Conservation (phyloP, 305 asterid genomes). For the Fraxinus nigra region DNA sequence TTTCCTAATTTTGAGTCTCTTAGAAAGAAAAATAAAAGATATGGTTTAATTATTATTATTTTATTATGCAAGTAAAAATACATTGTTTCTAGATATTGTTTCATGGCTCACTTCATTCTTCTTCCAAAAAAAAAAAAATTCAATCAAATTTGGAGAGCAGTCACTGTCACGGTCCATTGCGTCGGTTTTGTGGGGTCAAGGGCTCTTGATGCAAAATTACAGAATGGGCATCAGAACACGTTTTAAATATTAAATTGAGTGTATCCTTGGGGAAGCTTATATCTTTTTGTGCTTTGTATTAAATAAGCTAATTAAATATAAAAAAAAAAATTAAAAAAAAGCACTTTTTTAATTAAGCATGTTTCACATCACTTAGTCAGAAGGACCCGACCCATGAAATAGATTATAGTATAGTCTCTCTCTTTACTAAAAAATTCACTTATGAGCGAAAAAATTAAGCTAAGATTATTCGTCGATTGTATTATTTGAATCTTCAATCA, state of each 20-base stretch:
- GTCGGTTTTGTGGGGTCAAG: constrained; percentile 38
- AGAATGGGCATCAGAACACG: constrained; percentile 12
- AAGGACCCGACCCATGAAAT: neutral
- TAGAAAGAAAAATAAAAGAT: too few relatives aligned
- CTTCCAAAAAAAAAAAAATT: neutral
- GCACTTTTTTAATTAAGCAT: neutral
- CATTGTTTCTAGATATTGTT: too few relatives aligned
- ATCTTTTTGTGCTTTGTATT: neutral
- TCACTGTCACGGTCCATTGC: constrained; percentile 37
- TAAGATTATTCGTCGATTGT: neutral
- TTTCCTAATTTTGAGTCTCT: too few relatives aligned
- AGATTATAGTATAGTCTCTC: neutral
- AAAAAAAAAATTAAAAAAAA: too few relatives aligned
- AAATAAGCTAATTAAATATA: neutral
- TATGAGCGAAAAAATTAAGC: neutral
- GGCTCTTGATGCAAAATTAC: constrained; percentile 18
- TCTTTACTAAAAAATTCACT: neutral
- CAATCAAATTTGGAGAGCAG: constrained; percentile 38
- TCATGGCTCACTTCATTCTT: neutral
- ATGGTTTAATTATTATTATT: too few relatives aligned
- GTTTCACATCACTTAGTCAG: neutral
- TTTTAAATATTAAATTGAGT: neutral
- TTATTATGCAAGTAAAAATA: neutral
- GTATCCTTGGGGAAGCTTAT: neutral
- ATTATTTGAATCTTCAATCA: neutral